phyloP scores from a whole-genome alignment of 2,329 filamentous ascomycete genomes.

The Ceratocystis alfenasii region DNA sequence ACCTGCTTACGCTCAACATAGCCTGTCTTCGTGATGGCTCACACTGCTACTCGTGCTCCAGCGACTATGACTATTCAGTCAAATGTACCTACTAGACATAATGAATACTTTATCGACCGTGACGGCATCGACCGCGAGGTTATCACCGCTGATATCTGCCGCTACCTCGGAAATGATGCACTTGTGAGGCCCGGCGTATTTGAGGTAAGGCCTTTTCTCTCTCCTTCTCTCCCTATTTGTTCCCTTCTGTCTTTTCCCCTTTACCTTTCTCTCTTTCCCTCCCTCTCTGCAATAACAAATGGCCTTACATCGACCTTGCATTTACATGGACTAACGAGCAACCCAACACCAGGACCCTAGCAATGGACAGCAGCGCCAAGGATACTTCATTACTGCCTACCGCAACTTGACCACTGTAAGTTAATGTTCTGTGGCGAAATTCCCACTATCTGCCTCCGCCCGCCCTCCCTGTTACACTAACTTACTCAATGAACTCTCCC shows the following conservation, averaged over 20 bases:
- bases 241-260: neutral
- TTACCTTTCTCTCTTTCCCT: neutral
- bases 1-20: neutral
- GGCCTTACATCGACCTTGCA: neutral
- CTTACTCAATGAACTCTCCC: neutral
- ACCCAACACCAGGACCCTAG: constrained; percentile 37
- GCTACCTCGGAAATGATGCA: constrained; percentile 72
- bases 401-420: constrained; percentile 66
- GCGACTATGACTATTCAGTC: constrained; percentile 15
- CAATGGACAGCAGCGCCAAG: constrained; percentile 50
- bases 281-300: constrained; percentile 5
- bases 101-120: constrained; percentile 20
- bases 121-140: constrained; percentile 41
- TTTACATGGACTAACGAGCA: constrained; percentile 15
- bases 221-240: too few relatives aligned
- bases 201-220: constrained; percentile 43
- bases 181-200: constrained; percentile 63
- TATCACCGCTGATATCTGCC: constrained; percentile 73
- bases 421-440: constrained; percentile 20
- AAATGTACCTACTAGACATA: constrained; percentile 18
- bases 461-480: constrained; percentile 12
- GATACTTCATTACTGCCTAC: constrained; percentile 70
- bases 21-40: constrained; percentile 11
- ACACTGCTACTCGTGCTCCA: constrained; percentile 15
- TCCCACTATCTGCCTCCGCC: neutral